phyloP scores from a whole-genome alignment of 768 basidiomycete species.

The Lentinula lateritia region DNA sequence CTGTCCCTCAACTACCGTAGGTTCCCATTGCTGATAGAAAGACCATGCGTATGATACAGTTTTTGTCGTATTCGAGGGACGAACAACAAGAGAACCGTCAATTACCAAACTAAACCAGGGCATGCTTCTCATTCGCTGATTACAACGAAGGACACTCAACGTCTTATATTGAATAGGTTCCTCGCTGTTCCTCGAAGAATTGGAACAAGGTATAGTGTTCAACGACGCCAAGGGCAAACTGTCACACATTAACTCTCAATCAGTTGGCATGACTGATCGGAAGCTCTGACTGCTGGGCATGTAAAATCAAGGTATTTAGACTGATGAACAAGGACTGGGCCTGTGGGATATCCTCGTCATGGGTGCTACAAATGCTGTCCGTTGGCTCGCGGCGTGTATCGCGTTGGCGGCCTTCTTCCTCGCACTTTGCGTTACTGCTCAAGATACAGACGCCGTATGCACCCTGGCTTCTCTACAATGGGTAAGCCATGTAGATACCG shows the following conservation, averaged over 20 bases:
- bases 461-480: slow-evolving; percentile 14
- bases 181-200: background rate
- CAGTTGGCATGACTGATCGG: slow-evolving; percentile 1
- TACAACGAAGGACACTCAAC: background rate
- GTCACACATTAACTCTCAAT: background rate
- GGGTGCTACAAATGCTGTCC: background rate
- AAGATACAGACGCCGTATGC: slow-evolving; percentile 19
- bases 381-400: background rate
- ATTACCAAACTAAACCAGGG: background rate
- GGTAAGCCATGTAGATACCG: slow-evolving; percentile 14
- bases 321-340: background rate
- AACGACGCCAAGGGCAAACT: slow-evolving; percentile 2
- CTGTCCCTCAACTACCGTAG: background rate
- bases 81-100: background rate
- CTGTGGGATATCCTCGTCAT: background rate
- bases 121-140: background rate
- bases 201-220: background rate
- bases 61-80: background rate
- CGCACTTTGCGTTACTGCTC: slow-evolving; percentile 11
- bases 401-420: background rate
- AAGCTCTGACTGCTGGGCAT: background rate
- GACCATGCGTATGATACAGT: background rate
- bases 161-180: background rate
- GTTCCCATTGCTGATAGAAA: background rate
- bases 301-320: background rate